Conservation (phyloP, 768 basidiomycete genomes). For the Phanerochaete carnosa region DNA sequence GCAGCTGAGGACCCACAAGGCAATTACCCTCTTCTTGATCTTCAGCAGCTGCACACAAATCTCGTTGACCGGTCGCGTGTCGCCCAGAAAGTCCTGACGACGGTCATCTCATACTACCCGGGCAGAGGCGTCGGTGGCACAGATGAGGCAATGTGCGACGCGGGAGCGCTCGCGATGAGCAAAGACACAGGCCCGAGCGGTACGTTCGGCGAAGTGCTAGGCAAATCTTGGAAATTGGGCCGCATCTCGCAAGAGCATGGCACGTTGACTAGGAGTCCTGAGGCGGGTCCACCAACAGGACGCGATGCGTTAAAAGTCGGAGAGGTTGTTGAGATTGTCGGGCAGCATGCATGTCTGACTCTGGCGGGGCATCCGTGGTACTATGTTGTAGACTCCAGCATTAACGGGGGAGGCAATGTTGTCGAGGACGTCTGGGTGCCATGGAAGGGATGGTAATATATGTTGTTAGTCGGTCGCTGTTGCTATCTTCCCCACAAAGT, state of each 20-base stretch:
- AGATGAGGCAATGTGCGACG: constrained; percentile 81
- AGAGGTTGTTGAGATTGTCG: constrained; percentile 65
- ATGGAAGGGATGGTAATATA: constrained; percentile 81
- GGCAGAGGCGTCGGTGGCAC: constrained; percentile 54
- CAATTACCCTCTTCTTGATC: constrained; percentile 80
- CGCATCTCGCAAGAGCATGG: constrained; percentile 80
- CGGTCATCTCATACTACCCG: constrained; percentile 79
- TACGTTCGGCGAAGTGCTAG: constrained; percentile 70
- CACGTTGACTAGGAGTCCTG: constrained; percentile 39
- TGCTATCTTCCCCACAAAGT: background rate
- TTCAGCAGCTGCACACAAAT: constrained; percentile 78
- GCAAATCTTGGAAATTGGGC: constrained; percentile 60
- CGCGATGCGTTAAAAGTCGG: constrained; percentile 33
- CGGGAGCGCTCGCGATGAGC: constrained; percentile 82
- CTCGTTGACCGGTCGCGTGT: constrained; percentile 55
- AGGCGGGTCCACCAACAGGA: constrained; percentile 18
- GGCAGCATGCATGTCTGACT: constrained; percentile 85
- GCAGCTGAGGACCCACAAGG: constrained; percentile 34
- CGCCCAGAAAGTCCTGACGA: constrained; percentile 66
- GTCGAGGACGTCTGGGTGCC: constrained; percentile 85
- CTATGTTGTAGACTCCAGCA: constrained; percentile 72
- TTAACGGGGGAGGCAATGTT: constrained; percentile 39
- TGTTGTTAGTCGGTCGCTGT: background rate
- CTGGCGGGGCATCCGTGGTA: constrained; percentile 81
- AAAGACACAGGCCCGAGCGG: constrained; percentile 78